phyloP scores from a whole-genome alignment of 371 early-diverging fungal species.

The Apophysomyces ossiformis region DNA sequence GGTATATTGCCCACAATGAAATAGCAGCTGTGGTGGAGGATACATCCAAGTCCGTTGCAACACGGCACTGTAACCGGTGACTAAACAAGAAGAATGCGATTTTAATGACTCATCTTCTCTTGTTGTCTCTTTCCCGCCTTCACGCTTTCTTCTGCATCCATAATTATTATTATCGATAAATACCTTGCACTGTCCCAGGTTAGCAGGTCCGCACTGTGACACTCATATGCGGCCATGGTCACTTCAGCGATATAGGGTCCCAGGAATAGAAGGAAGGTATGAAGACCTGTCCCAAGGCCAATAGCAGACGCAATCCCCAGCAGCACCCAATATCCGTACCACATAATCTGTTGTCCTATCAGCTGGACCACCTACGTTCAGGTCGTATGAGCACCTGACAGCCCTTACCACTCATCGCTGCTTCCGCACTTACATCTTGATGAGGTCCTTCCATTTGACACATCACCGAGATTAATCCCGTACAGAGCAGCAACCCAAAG shows the following conservation, averaged over 20 bases:
- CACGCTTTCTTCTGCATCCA: background rate
- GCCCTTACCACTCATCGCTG: background rate
- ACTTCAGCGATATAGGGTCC: slow-evolving; percentile 89
- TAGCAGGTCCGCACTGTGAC: slow-evolving; percentile 59
- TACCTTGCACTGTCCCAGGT: slow-evolving; percentile 26
- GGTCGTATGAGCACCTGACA: slow-evolving; percentile 1
- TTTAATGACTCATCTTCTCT: slow-evolving; percentile 12
- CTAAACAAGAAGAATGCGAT: slow-evolving; percentile 17
- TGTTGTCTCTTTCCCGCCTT: background rate
- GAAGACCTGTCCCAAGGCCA: slow-evolving; percentile 91
- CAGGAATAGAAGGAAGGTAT: slow-evolving; percentile 91
- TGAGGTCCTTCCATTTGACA: slow-evolving; percentile 30
- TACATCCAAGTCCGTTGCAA: slow-evolving; percentile 27
- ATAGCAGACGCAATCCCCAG: slow-evolving; percentile 89
- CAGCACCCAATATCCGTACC: slow-evolving; percentile 88
- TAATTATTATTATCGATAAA: background rate
- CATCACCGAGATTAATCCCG: slow-evolving; percentile 9
- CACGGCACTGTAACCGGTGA: slow-evolving; percentile 34
- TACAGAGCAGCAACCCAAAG: slow-evolving; percentile 14
- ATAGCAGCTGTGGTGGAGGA: slow-evolving; percentile 25
- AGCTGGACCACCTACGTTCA: slow-evolving; percentile 16
- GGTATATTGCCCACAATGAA: slow-evolving; percentile 61
- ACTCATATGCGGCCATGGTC: slow-evolving; percentile 82
- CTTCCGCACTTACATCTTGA: slow-evolving; percentile 21
- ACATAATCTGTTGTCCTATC: slow-evolving; percentile 43